Base-by-base conservation (phyloP, 2,329 filamentous ascomycete species). In the Claviceps pusilla region DNA sequence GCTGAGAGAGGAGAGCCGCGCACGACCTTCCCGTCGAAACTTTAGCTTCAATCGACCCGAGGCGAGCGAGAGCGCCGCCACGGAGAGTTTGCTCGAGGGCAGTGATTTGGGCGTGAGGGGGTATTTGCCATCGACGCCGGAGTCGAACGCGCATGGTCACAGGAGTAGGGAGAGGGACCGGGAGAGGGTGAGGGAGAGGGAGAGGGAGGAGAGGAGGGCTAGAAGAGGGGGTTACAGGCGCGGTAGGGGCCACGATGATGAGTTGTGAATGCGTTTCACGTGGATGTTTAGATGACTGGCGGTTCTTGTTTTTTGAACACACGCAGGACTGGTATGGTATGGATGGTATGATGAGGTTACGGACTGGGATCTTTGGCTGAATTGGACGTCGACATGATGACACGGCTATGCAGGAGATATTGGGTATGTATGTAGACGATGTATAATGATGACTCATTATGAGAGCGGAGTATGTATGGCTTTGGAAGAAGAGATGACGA, bases 71-170 rank as follows among this genome's bases (percentile, higher is more conserved):
- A 66, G 65, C 55, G 57, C 65, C n/a, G 56, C 64, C 31, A 67
- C 59, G 47, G 69, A 67, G 57, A 67, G 66, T 37, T 24, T 64
- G 41, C 53, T 64, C 45, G 52, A 63, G 57, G 66, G 66, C 48
- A 75, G 73, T 62, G 77, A 80, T 2, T 59, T 75, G 9, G 78
- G 78, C 35, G 80, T 76, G 59, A 80, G 80, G 71, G 73, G 76
- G 42, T 80, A 82, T 62, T 71, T 70, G 59, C 76, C 80, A 59
- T 66, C 74, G 42, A 76, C 79, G 63, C 78, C 78, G 2, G 77
- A 78, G 58, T 63, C 78, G 59, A 70, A 57, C 60, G 66, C 68
- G 61, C 56, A 47, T 7, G 24, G 12, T 14, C 24, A 16, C 14
- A 19, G 19, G 19, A 19, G 19, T 19, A 29, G 57, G 62, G 61